Evolutionary conservation across 225 moss, liverwort and hornwort genomes (phyloP), one percentile per base, ranked within the genome.

Genomic region (Pseudoscleropodium purum): DNA sequence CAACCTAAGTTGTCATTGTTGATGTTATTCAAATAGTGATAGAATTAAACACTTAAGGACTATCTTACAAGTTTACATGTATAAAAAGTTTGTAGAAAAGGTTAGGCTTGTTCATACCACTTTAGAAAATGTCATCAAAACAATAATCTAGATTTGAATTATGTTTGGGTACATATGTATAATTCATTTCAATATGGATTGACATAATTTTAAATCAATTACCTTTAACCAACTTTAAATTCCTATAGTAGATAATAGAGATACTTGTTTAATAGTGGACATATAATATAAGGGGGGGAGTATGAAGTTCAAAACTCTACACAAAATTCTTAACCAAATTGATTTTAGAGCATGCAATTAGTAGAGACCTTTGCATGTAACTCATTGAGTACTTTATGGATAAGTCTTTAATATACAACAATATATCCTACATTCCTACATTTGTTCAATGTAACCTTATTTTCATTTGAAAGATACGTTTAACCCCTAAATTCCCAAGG

Each of bases 291-390:
- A 41, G 2, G 15, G 25, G 4, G 13, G 15, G 15, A 7, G 8
- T 39, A 41, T 70, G 8, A 41, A 25, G 25, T 70, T 70, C 39
- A 39, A 39, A 39, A 13, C 3, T 39, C 14, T 39, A 15, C 0
- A 8, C 15, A 1, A 15, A 72, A 39, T 72, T 26, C 26, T 39
- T 72, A 9, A 15, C 1, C 26, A 41, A 41, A 72, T 9, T 11
- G 0, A 41, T 72, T 7, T 25, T 1, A 0, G 0, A 41, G 13
- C 9, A 0, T 26, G 5, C 1, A 1, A 41, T 41, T 41, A 26
- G 26, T 26, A 39, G 11, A 41, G 9, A 41, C 13, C 8, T 72
- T 4, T 3, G 8, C 26, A 72, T 41, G 5, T 41, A 41, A 27
- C 2, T 15, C 16, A 72, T 5, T 26, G 15, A 27, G 1, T 72